phyloP scores from a whole-genome alignment of 2,329 filamentous ascomycete genomes.

The Aspergillus spinulosporus region DNA sequence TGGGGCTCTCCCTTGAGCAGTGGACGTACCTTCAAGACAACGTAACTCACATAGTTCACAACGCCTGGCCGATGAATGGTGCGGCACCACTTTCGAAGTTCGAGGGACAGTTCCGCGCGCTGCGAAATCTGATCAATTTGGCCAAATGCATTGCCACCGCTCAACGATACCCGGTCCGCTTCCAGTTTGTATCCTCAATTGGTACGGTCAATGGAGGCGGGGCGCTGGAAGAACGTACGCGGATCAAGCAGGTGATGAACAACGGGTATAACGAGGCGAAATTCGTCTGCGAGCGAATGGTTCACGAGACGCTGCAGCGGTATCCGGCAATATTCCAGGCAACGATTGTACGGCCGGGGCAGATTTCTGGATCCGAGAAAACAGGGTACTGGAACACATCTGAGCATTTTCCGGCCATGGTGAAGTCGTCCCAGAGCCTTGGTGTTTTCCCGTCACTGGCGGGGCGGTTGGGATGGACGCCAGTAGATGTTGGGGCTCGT shows the following conservation, averaged over 20 bases:
- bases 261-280: slow-evolving; percentile 57
- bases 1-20: slow-evolving; percentile 48
- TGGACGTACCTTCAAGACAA: slow-evolving; percentile 41
- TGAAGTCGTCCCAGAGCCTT: slow-evolving; percentile 53
- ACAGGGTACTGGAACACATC: slow-evolving; percentile 58
- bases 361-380: slow-evolving; percentile 53
- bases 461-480: slow-evolving; percentile 48
- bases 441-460: slow-evolving; percentile 44
- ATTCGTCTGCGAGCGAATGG: slow-evolving; percentile 52
- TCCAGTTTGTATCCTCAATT: slow-evolving; percentile 48
- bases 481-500: slow-evolving; percentile 47
- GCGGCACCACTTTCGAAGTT: slow-evolving; percentile 21
- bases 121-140: slow-evolving; percentile 53
- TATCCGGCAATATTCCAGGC: slow-evolving; percentile 46
- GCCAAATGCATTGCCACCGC: slow-evolving; percentile 35
- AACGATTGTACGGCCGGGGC: slow-evolving; percentile 50
- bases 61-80: slow-evolving; percentile 34
- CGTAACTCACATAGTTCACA: slow-evolving; percentile 51
- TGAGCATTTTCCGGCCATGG: slow-evolving; percentile 53
- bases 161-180: slow-evolving; percentile 20
- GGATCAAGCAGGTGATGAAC: slow-evolving; percentile 43
- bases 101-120: slow-evolving; percentile 41
- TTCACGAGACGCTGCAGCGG: slow-evolving; percentile 50
- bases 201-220: slow-evolving; percentile 37
- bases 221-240: slow-evolving; percentile 49